phyloP scores from a whole-genome alignment of 441 rosid genomes.

The Populus hybrid region DNA sequence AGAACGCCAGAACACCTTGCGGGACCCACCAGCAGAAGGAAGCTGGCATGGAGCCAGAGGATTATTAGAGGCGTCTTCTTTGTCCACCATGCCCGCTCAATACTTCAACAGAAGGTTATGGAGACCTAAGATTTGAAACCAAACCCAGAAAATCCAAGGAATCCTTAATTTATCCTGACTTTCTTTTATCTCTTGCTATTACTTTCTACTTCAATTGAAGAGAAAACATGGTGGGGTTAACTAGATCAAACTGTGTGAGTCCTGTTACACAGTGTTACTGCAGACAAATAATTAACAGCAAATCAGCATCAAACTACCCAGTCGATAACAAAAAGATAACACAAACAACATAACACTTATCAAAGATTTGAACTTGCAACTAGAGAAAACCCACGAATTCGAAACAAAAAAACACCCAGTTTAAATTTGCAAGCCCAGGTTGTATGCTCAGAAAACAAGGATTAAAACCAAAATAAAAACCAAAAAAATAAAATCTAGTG shows the following conservation, averaged over 20 bases:
- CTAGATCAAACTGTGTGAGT: constrained; percentile 37
- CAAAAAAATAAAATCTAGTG: constrained; percentile 13
- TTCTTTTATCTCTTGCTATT: constrained; percentile 7
- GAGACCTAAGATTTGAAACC: not conserved
- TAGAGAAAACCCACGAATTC: not conserved
- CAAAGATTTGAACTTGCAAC: not conserved
- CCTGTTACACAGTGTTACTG: constrained; percentile 23
- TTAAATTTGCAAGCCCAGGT: constrained; percentile 5
- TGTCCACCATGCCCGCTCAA: constrained; percentile 70
- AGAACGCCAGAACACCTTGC: constrained; percentile 89
- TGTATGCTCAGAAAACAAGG: not conserved
- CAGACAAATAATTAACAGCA: constrained; percentile 24
- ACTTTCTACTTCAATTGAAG: constrained; percentile 7
- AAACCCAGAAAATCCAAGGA: constrained; percentile 25
- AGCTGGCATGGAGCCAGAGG: constrained; percentile 48
- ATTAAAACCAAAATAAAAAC: not conserved
- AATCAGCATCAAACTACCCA: constrained; percentile 21
- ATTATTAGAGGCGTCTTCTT: constrained; percentile 64
- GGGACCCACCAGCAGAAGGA: constrained; percentile 41
- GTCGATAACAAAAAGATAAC: not conserved
- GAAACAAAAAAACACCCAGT: not conserved
- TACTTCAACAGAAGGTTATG: constrained; percentile 3
- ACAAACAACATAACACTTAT: not conserved
- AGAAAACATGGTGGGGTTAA: constrained; percentile 19
- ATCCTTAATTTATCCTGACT: not conserved